Evolutionary conservation across 1,284 basidiomycete genomes (phyloP).

Genomic region (Phellinidium pouzarii): DNA sequence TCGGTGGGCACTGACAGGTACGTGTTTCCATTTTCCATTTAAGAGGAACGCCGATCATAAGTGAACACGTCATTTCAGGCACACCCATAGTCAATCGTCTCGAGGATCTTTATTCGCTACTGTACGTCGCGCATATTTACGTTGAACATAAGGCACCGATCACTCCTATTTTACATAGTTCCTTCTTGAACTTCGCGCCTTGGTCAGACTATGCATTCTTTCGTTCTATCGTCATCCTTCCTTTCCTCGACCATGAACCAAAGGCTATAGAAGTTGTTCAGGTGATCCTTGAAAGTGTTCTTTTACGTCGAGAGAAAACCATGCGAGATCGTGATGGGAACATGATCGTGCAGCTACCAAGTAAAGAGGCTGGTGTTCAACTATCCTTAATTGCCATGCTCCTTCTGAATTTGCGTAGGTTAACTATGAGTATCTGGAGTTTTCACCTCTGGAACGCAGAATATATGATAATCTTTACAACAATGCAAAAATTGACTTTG

Average conservation of each 20-base stretch:
- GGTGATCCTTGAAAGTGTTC: constrained; percentile 82
- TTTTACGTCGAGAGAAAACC: constrained; percentile 91
- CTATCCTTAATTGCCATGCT: constrained; percentile 1
- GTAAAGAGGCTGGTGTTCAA: constrained; percentile 62
- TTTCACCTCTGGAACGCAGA: constrained; percentile 70
- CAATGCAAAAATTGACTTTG: constrained; percentile 65
- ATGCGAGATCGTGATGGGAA: constrained; percentile 89
- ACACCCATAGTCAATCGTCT: constrained; percentile 96
- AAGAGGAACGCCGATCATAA: neutral
- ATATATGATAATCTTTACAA: constrained; percentile 76
- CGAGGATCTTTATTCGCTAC: constrained; percentile 86
- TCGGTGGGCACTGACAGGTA: constrained; percentile 87
- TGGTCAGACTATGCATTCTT: constrained; percentile 90
- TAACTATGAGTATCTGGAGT: constrained; percentile 63
- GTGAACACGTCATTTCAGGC: constrained; percentile 34
- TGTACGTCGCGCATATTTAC: constrained; percentile 41
- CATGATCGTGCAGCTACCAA: constrained; percentile 83
- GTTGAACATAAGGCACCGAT: neutral
- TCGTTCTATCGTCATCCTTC: constrained; percentile 85
- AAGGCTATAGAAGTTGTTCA: constrained; percentile 92
- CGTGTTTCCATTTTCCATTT: constrained; percentile 2
- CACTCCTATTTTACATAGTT: constrained; percentile 38
- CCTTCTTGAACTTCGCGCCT: constrained; percentile 85
- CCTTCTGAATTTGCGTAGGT: constrained; percentile 35
- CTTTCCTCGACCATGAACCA: constrained; percentile 81